Conservation (phyloP, 2,329 filamentous ascomycete species). For the Fusarium algeriense region DNA sequence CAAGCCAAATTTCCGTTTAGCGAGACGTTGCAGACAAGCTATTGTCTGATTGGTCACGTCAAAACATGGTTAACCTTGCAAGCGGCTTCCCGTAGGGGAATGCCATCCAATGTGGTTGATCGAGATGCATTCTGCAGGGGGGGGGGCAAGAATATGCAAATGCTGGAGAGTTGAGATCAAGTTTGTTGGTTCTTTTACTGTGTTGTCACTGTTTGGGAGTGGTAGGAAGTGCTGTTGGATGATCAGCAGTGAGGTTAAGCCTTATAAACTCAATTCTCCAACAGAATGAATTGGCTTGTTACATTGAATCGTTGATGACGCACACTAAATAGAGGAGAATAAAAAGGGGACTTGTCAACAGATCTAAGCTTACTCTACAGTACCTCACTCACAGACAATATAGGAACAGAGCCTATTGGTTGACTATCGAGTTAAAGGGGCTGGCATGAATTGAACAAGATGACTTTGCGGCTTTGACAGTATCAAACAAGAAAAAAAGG, state of each 20-base stretch:
- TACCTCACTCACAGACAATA: neutral
- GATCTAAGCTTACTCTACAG: slow-evolving; percentile 13
- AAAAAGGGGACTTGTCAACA: slow-evolving; percentile 1
- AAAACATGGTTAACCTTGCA: slow-evolving; percentile 25
- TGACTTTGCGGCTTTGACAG: neutral
- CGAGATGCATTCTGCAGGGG: slow-evolving; percentile 34
- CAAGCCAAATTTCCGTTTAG: slow-evolving; percentile 37
- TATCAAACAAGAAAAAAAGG: slow-evolving; percentile 10
- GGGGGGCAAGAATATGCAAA: slow-evolving; percentile 11
- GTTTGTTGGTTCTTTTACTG: neutral
- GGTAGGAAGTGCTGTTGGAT: neutral
- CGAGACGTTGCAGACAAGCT: slow-evolving; percentile 22
- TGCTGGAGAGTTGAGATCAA: neutral
- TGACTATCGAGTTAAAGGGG: slow-evolving; percentile 10
- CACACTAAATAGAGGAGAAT: neutral
- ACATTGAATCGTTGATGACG: slow-evolving; percentile 6
- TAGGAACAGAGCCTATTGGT: slow-evolving; percentile 20
- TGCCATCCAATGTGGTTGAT: slow-evolving; percentile 27
- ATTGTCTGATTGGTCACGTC: slow-evolving; percentile 16
- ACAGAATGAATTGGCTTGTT: neutral
- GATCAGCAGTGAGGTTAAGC: neutral
- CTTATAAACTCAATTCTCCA: slow-evolving; percentile 1
- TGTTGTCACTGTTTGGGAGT: neutral
- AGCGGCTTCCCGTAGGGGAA: slow-evolving; percentile 24
- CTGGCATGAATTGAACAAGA: neutral